These are phyloP conservation scores for Mrakia hoshinonis DNA, from an alignment of 768 basidiomycete species.

Conservation along the genomic window DNA sequence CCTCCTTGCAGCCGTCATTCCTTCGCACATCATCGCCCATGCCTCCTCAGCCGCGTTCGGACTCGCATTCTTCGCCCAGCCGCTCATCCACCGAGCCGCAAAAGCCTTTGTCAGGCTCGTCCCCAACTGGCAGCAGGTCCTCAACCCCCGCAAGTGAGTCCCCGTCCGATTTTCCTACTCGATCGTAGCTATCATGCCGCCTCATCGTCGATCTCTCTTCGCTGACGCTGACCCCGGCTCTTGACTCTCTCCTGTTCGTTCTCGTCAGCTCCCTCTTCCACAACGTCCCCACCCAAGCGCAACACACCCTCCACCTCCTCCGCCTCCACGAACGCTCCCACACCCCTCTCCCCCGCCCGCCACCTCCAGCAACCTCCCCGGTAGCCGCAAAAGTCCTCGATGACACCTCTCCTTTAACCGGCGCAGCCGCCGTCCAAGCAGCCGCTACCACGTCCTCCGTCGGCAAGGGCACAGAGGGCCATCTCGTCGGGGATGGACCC, in stretches of 20 bases:
- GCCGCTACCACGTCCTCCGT: conserved; percentile 33
- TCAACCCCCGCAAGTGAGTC: conserved; percentile 42
- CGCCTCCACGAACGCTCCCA: conserved; percentile 39
- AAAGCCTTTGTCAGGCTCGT: conserved; percentile 37
- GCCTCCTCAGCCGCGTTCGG: conserved; percentile 40
- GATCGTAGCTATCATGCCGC: neutral
- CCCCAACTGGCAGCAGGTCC: conserved; percentile 42
- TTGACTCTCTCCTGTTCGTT: conserved; percentile 8
- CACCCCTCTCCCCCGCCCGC: conserved; percentile 38
- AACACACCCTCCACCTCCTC: conserved; percentile 41
- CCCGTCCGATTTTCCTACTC: neutral
- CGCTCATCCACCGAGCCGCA: conserved; percentile 37
- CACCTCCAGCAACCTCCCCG: conserved; percentile 13
- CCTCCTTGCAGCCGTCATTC: conserved; percentile 38
- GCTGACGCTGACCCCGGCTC: neutral
- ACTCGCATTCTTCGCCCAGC: conserved; percentile 42
- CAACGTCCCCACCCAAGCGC: conserved; percentile 43
- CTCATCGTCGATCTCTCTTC: neutral
- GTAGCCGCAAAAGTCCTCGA: conserved; percentile 34
- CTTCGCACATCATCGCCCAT: conserved; percentile 40
- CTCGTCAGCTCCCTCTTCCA: conserved; percentile 39
- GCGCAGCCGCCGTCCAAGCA: conserved; percentile 36
- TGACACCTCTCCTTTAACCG: conserved; percentile 34
- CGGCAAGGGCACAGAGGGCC: conserved; percentile 36
- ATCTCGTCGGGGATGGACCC: conserved; percentile 39